Evolutionary conservation across 805 yeast species (phyloP).

Genomic region (Lipomyces yamanashiensis): DNA sequence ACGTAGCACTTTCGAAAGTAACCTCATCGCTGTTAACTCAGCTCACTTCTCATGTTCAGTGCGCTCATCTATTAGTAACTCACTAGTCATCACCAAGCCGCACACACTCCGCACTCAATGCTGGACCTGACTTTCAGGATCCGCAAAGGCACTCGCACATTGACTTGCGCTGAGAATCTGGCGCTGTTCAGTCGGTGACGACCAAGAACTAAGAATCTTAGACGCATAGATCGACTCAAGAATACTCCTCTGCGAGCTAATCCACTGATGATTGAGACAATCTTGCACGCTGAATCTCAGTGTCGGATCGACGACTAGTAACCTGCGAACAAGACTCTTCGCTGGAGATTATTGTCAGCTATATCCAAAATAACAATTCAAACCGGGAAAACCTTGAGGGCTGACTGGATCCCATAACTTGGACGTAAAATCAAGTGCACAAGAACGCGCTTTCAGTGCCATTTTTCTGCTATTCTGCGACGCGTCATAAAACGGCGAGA

Average conservation of each 20-base stretch:
- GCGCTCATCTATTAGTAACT: too few relatives aligned
- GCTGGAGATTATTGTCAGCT: constrained; percentile 42
- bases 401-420: constrained; percentile 52
- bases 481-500: constrained; percentile 64
- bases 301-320: constrained; percentile 49
- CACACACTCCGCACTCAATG: too few relatives aligned
- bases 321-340: constrained; percentile 51
- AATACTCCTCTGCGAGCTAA: constrained; percentile 48
- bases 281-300: constrained; percentile 48
- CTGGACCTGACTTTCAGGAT: too few relatives aligned
- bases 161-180: constrained; percentile 10
- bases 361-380: neutral
- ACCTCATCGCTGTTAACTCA: too few relatives aligned
- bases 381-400: constrained; percentile 20
- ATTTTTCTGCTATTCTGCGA: constrained; percentile 50
- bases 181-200: constrained; percentile 6
- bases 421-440: constrained; percentile 48
- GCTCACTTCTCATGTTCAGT: too few relatives aligned
- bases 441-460: constrained; percentile 51
- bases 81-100: too few relatives aligned
- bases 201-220: constrained; percentile 30
- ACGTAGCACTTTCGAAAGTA: too few relatives aligned
- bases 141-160: neutral
- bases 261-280: constrained; percentile 57
- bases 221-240: constrained; percentile 47